Conservation (phyloP, 208 protist genomes). For the Leptomonas pyrrhocoris region DNA sequence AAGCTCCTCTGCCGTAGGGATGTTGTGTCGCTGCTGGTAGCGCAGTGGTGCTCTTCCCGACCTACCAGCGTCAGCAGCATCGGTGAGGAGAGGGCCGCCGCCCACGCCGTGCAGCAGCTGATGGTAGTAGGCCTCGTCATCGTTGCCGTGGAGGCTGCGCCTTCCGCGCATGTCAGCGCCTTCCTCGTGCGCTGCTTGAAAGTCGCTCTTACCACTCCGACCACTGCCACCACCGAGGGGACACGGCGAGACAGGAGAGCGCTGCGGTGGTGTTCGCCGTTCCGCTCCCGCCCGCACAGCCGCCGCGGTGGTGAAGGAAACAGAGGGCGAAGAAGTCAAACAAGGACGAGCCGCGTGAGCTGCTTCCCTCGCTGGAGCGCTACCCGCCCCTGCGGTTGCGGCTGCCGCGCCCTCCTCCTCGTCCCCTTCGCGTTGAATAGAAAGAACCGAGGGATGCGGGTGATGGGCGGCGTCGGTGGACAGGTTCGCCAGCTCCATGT, state of each 20-base stretch:
- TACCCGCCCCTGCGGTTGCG: too few relatives aligned
- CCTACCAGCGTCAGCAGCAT: not conserved
- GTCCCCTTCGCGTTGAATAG: not conserved
- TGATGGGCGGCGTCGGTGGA: not conserved
- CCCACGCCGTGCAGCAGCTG: not conserved
- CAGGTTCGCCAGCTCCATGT: conserved; percentile 32
- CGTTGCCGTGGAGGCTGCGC: not conserved
- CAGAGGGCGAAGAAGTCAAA: too few relatives aligned
- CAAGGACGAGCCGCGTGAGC: too few relatives aligned
- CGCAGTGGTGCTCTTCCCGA: not conserved
- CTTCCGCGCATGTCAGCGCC: not conserved
- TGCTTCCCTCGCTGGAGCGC: too few relatives aligned
- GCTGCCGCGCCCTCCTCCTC: not conserved
- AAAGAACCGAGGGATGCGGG: conserved; percentile 10
- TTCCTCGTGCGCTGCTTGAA: not conserved
- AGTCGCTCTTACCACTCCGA: not conserved
- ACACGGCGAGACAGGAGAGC: too few relatives aligned
- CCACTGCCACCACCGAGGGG: too few relatives aligned
- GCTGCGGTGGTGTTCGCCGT: too few relatives aligned
- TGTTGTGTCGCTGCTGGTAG: conserved; percentile 14
- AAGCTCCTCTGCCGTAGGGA: conserved; percentile 4
- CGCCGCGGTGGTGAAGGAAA: too few relatives aligned
- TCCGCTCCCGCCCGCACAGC: too few relatives aligned
- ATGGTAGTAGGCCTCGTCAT: conserved; percentile 4
- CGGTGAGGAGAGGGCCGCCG: too few relatives aligned